Base-by-base conservation (phyloP, 2,329 filamentous ascomycete species). In the Diaporthe velutina region DNA sequence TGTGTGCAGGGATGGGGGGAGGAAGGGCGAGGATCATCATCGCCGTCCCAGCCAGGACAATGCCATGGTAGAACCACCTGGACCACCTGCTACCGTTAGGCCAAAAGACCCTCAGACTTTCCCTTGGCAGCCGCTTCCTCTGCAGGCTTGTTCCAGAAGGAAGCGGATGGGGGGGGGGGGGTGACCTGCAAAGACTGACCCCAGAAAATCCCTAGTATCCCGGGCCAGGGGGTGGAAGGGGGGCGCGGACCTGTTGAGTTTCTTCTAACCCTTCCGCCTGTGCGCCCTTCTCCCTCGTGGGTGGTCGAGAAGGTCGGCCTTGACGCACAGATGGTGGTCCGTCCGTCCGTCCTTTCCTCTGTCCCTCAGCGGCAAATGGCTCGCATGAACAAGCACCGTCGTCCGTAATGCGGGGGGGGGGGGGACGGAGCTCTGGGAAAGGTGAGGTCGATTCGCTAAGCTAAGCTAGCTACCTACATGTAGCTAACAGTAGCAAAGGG, bases 71-170 rank as follows among this genome's bases (percentile, higher is more conserved):
- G 25, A 30, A 38, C 15, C 58, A 45, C 35, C 22, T 19, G 33
- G 55, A 22, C 2, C 48, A 22, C 19, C 42, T 45, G 5, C 42
- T 22, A 9, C 25, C 25, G 10, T 7, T 33, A 33, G 17, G 28
- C 15, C 28, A 8, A 1, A 17, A 17, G n/a, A 42, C 25, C 40
- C 60, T 66, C 40, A 48, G 60, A 48, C 30, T 52, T 38, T 33
- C 30, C 61, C 42, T 50, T 66, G 58, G 45, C 42, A n/a, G 60
- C 60, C 40, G 13, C 40, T 48, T 15, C 60, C 40, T 66, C 60
- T 52, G 64, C 42, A 52, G 25, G 61, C 42, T 28, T 50, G 42
- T 50, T 67, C 42, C 61, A 67, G 61, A 67, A 67, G 61, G 61
- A 48, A 50, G n/a, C 42, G 30, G 61, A 52, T 38, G 61, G 42